Evolutionary conservation across 148 eudicot species (phyloP).

Genomic region (Camellia sinensis): DNA sequence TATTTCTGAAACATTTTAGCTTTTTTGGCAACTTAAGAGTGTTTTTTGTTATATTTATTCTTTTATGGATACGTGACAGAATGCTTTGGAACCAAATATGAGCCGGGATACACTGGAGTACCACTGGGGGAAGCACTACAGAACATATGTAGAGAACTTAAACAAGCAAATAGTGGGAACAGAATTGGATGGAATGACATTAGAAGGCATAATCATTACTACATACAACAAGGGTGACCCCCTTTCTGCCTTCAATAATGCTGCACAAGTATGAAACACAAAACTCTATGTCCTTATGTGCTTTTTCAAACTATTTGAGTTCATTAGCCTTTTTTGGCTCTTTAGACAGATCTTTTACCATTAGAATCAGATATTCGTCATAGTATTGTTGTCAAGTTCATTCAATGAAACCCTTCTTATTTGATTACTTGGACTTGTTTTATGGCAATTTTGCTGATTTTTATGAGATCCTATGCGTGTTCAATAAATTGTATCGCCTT

Average conservation of each 20-base stretch:
- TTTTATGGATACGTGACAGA: conserved; percentile 31
- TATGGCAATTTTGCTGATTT: not conserved
- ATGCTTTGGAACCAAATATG: conserved; percentile 93
- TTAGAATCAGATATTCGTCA: conserved; percentile 11
- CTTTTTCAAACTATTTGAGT: not conserved
- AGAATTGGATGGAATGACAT: conserved; percentile 58
- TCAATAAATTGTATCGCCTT: too few species aligned
- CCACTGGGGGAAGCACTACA: conserved; percentile 93
- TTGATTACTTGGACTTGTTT: not conserved
- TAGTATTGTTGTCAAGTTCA: not conserved
- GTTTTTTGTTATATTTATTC: not conserved
- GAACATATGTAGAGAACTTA: conserved; percentile 80
- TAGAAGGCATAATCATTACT: conserved; percentile 54
- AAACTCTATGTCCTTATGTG: not conserved
- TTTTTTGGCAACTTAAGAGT: not conserved
- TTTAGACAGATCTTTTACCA: not conserved
- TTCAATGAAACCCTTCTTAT: not conserved
- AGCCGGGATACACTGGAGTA: conserved; percentile 71
- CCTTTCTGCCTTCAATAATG: conserved; percentile 88
- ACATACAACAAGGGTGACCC: conserved; percentile 82
- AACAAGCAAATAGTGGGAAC: conserved; percentile 92
- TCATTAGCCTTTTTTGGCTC: not conserved
- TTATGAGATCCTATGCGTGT: not conserved
- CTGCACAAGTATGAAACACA: conserved; percentile 68
- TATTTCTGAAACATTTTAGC: not conserved